Evolutionary conservation across 2,329 filamentous ascomycete genomes (phyloP), one percentile per base, ranked within the genome.

Genomic region (Talaromyces sp.): DNA sequence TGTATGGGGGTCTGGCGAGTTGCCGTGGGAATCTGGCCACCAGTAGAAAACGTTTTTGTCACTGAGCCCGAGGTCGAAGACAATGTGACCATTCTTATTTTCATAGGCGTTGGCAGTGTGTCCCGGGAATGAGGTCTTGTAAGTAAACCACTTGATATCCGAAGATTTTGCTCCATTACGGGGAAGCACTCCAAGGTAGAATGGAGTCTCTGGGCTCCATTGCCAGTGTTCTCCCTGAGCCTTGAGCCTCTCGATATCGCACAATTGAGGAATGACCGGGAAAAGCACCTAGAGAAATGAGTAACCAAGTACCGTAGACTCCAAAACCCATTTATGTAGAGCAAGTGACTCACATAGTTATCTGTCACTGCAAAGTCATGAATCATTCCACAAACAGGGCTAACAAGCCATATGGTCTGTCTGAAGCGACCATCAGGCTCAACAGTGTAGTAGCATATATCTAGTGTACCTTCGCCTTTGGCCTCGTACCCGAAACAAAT

Each of bases 401-500:
- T 68, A 8, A 75, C 68, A 17, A 79, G 56, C 77, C 78, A 80
- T 2, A 73, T 68, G 0, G 66, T 69, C 56, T 80, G 15, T 0
- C 67, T 71, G 6, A 76, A 70, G 15, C 69, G 72, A 9, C 79
- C 77, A 37, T 70, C 68, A 0, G 70, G 61, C 11, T 66, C 64
- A 22, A 81, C 65, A 5, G 63, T 70, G 58, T 75, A 80, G 50
- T 77, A 77, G 57, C 73, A 77, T 1, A 81, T 67, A 66, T 81
- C 79, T 0, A 72, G 72, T 0, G 77, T 79, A 0, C 76, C 78
- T 61, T 78, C 74, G 0, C 79, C 79, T 45, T 73, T 77, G 0
- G 79, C 80, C 65, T 81, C 79, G 50, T 80, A 85, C 1, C 83
- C 83, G 67, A 83, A 84, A 25, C 81, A 82, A 7, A 83, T 69